Percentiles rank a stretch among this genome's conserved stretches.
Evolutionary conservation across 768 basidiomycete genomes (phyloP).

Genomic region (Amanita phalloides): DNA sequence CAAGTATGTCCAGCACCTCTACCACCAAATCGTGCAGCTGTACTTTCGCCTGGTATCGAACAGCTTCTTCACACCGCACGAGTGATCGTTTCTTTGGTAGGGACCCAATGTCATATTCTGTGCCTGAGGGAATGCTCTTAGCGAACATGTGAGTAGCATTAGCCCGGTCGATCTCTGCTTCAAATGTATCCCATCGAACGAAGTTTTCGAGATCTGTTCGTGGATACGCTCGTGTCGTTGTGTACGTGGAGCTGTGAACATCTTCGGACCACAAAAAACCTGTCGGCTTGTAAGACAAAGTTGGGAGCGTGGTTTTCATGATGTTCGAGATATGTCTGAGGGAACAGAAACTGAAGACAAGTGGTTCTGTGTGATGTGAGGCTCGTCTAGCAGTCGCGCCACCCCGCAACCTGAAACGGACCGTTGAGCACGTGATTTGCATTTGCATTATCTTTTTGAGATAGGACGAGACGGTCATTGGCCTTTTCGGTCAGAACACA

Average conservation of each 20-base stretch:
- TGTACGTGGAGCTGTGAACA: background rate
- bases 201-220: background rate
- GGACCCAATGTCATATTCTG: background rate
- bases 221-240: background rate
- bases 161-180: background rate
- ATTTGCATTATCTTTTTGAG: no score
- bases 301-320: slow-evolving; percentile 1
- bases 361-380: no score
- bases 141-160: background rate
- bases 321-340: background rate
- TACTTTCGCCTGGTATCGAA: slow-evolving; percentile 2
- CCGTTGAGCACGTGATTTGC: no score
- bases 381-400: no score
- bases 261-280: background rate
- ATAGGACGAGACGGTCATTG: no score
- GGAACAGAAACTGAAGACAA: no score
- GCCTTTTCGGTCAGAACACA: no score
- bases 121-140: background rate
- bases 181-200: background rate
- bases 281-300: background rate
- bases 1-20: slow-evolving; percentile 6
- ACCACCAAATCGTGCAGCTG: slow-evolving; percentile 7
- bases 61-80: slow-evolving; percentile 6
- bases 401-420: no score
- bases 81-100: background rate